Percentiles rank a stretch among this genome's conserved stretches.
These are phyloP conservation scores for Leptoxyphium fumago DNA, from an alignment of 2,329 filamentous ascomycete genomes.

Conservation along the genomic window DNA sequence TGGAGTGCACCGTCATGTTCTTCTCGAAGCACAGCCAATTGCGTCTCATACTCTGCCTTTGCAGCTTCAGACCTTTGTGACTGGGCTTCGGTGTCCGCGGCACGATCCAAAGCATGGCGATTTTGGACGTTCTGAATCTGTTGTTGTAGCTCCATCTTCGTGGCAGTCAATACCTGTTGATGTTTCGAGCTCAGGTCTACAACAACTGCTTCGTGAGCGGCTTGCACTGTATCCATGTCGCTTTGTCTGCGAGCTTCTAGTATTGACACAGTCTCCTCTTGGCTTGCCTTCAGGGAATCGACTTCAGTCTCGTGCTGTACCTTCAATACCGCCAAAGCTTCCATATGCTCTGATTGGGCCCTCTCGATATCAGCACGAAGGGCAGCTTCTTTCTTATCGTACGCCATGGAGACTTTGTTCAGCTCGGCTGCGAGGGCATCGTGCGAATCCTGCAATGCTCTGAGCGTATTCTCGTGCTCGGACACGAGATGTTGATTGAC, in stretches of 20 bases:
- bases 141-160: conserved; percentile 4
- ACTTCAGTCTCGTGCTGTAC: conserved; percentile 1
- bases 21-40: conserved; percentile 1
- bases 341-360: neutral
- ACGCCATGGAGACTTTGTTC: neutral
- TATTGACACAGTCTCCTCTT: conserved; percentile 5
- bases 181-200: conserved; percentile 1
- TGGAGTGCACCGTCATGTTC: conserved; percentile 4
- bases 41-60: neutral
- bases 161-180: conserved; percentile 1
- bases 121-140: conserved; percentile 4
- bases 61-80: neutral
- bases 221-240: conserved; percentile 1
- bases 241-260: conserved; percentile 4
- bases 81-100: conserved; percentile 4
- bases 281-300: conserved; percentile 1
- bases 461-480: conserved; percentile 2
- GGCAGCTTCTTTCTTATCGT: neutral
- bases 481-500: neutral
- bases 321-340: neutral
- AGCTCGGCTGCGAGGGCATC: neutral
- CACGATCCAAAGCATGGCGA: conserved; percentile 2
- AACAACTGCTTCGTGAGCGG: neutral
- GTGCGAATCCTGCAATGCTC: neutral
- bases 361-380: neutral